These are phyloP conservation scores for Rosa multiflora DNA, from an alignment of 306 rosid genomes.

Conservation along the genomic window DNA sequence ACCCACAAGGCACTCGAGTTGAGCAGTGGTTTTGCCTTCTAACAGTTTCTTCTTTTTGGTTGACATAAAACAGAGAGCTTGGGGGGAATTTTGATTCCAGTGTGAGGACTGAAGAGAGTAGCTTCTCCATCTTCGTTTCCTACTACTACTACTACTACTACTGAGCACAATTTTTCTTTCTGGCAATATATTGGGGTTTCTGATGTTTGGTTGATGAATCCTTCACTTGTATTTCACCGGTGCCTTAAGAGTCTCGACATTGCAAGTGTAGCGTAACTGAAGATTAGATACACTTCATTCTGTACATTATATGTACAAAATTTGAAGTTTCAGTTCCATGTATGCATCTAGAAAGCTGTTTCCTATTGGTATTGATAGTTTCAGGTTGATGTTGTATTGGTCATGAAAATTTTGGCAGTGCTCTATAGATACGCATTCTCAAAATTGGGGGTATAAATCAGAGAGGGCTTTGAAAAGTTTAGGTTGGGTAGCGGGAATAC, in stretches of 20 bases:
- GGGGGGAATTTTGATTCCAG: background rate
- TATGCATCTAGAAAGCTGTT: background rate
- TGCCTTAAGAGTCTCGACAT: background rate
- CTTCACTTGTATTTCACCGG: background rate
- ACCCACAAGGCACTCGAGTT: slow-evolving; percentile 37
- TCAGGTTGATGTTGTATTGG: background rate
- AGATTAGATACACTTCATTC: background rate
- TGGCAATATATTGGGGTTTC: background rate
- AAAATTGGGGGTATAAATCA: background rate
- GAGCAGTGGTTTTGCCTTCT: background rate
- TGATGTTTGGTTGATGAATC: background rate
- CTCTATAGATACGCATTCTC: background rate
- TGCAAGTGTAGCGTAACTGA: background rate
- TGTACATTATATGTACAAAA: background rate
- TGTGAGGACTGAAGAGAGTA: background rate
- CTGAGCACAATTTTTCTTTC: slow-evolving; percentile 1
- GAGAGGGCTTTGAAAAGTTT: background rate
- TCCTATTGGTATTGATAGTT: background rate
- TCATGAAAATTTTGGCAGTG: background rate
- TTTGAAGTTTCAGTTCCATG: background rate
- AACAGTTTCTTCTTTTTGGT: background rate
- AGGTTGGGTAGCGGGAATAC: background rate
- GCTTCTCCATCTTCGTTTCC: background rate
- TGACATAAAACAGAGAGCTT: background rate
- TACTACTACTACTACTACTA: background rate